Evolutionary conservation across 495 filamentous ascomycete genomes (phyloP).

Genomic region (Penicillium ochrochloron): DNA sequence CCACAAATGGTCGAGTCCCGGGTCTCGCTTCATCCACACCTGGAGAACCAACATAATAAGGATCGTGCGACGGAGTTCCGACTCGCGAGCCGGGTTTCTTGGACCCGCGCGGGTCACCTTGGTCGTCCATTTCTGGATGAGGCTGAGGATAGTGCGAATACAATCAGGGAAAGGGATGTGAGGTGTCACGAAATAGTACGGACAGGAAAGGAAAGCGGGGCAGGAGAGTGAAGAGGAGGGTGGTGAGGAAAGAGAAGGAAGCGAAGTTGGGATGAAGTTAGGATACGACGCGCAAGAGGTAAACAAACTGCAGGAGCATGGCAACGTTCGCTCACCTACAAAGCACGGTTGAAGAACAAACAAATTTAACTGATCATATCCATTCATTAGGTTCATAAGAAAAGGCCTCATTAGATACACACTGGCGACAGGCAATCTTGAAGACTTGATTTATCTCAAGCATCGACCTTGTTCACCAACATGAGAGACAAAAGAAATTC

Average conservation of each 20-base stretch:
- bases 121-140: background rate
- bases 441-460: conserved; percentile 7
- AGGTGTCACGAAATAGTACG: background rate
- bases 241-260: background rate
- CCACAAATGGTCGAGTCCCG: too few species aligned
- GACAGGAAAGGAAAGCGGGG: background rate
- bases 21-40: background rate
- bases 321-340: background rate
- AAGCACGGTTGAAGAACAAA: background rate
- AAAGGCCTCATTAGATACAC: conserved; percentile 24
- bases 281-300: background rate
- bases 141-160: background rate
- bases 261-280: background rate
- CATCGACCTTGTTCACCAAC: conserved; percentile 17
- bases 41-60: background rate
- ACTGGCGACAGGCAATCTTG: conserved; percentile 16
- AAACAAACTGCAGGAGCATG: background rate
- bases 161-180: background rate
- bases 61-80: background rate
- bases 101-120: background rate
- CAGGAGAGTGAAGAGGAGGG: background rate
- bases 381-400: conserved; percentile 26
- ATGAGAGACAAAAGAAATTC: conserved; percentile 36
- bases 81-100: background rate
- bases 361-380: conserved; percentile 10